Base-by-base conservation (phyloP, 257 asterid species). In the Ilex aquifolium region DNA sequence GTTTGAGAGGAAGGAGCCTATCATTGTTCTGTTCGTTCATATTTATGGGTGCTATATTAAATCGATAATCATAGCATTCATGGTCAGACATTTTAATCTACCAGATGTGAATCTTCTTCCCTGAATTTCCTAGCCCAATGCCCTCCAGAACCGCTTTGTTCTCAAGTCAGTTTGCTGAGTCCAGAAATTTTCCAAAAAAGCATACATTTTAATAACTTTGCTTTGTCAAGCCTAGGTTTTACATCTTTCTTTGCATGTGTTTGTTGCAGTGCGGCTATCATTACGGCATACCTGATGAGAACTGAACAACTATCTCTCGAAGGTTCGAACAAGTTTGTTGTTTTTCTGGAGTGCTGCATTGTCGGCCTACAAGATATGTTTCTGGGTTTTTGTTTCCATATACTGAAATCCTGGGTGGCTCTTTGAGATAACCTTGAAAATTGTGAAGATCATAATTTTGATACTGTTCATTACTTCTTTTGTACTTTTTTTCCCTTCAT, bases 261-360 rank as follows among this genome's bases (percentile, higher is more conserved):
- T 82, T 73, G 70, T 80, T 86, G 80, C 97, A 92, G 99, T 80
- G 99, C 96, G 44, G 88, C 99, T 78, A 82, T 92, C 63, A 65
- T 87, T 75, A 72, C 87, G 50, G 97, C 99, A 55, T 87, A 90
- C 85, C 79, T 92, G 94, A 92, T 92, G 99, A 89, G 80, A 80
- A 80, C 90, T 74, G 99, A 85, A 76, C 88, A 76, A 59, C 83
- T 93, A 78, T 79, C 97, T 15, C 81, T 60, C 72, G 97, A 87
- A 80, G 99, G 99, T 93, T 32, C 31, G 74, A 60, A 69, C 66
- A 70, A 44, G 57, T 70, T 63, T 51, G 29, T 55, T 68, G 12
- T 36, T 72, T 31, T 36, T 36, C 8, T 36, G 42, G 31, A 10
- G 5, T 36, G 5, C 5, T 36, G 21, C 64, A 39, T 57, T 68